Evolutionary conservation across 2,329 filamentous ascomycete species (phyloP), one percentile per base, ranked within the genome.

Genomic region (Clarireedia hainanense): DNA sequence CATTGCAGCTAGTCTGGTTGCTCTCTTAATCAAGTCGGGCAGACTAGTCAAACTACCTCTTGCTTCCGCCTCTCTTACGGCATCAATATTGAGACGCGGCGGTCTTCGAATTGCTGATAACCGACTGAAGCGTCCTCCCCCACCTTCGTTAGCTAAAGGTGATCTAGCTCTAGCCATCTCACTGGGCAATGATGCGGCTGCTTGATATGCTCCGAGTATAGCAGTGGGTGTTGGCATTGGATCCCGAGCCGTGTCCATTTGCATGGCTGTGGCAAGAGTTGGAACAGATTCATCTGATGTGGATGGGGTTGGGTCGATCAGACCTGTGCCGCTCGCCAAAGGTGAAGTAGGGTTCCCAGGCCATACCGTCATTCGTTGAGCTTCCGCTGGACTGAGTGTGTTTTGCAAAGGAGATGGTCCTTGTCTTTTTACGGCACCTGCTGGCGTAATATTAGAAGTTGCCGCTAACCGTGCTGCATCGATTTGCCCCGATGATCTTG

Each of bases 21-120:
- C 94, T 63, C 94, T 83, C 65, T 84, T 80, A 63, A 99, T 97
- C 58, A 99, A 75, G 69, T 97, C 94, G 0, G 91, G 88, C 57
- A 99, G 75, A 71, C 91, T 96, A 1, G 94, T 97, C 60, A 96
- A 76, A 68, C 91, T 96, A 4, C 90, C 91, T 66, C 94, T 83
- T 1, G 86, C 82, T 70, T 96, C 90, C 15, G 89, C 88, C 51
- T 86, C 84, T 61, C 84, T 81, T 3, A 95, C 88, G 4, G 88
- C 88, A 66, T 91, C 85, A 24, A 96, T 86, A 67, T 96, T 84
- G 4, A 96, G 74, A 37, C 81, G 82, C 3, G 89, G 88, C 34
- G 92, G 91, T 49, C 80, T 73, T 61, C 78, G 74, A 55, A 84
- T 75, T 12, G 77, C 79, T 10, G 81, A 83, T 24, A 82, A 62